A percentile compares a stretch with the other conserved stretches of the same genome.
These are phyloP conservation scores for Myxozyma geophila DNA, from an alignment of 805 yeast genomes.

Conservation along the genomic window DNA sequence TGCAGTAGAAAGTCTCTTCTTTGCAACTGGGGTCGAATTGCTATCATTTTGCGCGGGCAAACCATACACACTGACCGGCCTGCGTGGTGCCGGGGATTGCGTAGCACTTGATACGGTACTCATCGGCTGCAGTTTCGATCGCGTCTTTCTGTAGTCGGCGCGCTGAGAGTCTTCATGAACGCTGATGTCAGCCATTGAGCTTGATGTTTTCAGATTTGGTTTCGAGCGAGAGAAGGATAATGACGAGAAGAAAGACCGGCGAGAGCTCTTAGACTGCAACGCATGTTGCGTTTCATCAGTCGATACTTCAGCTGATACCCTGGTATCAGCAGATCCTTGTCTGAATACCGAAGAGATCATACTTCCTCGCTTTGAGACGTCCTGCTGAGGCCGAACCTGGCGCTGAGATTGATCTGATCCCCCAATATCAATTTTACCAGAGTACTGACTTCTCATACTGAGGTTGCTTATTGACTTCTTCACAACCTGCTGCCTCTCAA, in stretches of 20 bases:
- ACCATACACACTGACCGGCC: slow-evolving; percentile 4
- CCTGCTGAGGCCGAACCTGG: neutral
- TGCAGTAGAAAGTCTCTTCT: neutral
- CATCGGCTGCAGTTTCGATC: neutral
- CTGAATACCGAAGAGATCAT: neutral
- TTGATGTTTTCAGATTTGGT: neutral
- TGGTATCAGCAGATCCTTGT: neutral
- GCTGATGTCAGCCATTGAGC: neutral
- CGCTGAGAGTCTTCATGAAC: neutral
- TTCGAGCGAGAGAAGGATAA: slow-evolving; percentile 20
- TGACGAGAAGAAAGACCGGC: slow-evolving; percentile 15
- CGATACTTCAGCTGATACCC: neutral
- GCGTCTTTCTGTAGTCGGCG: neutral
- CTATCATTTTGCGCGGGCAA: neutral
- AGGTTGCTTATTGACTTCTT: slow-evolving; percentile 32
- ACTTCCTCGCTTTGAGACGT: slow-evolving; percentile 1
- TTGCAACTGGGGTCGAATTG: neutral
- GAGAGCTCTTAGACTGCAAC: slow-evolving; percentile 3
- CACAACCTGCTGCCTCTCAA: slow-evolving; percentile 34
- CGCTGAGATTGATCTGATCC: slow-evolving; percentile 11
- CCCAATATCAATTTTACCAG: slow-evolving; percentile 15
- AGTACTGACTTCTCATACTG: slow-evolving; percentile 29
- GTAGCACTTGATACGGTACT: no score
- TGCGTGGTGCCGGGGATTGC: neutral
- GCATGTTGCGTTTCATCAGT: neutral